Evolutionary conservation across 169 alveolate genomes (phyloP).

Genomic region (Besnoitia besnoiti): DNA sequence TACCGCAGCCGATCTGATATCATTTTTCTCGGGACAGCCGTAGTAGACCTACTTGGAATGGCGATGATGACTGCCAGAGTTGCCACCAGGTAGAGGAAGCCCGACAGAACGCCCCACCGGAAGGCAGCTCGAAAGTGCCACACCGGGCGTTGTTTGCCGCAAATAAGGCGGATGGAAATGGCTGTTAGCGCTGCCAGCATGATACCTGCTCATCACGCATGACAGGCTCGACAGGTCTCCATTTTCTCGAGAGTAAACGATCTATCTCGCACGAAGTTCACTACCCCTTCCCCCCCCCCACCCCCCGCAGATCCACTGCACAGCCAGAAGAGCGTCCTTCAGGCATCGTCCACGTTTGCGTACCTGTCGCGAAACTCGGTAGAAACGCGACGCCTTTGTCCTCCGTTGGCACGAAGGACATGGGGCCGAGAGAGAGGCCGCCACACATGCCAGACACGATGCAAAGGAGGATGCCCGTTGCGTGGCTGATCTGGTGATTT

Average conservation of each 20-base stretch:
- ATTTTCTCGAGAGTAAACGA: not conserved
- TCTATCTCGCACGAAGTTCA: no score
- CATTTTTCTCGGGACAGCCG: no score
- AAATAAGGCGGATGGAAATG: not conserved
- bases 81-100: not conserved
- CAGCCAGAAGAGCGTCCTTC: not conserved
- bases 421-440: constrained; percentile 48
- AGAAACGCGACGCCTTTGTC: constrained; percentile 44
- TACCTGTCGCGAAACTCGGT: constrained; percentile 45
- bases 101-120: constrained; percentile 27
- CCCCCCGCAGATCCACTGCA: not conserved
- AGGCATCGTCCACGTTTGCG: not conserved
- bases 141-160: not conserved
- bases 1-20: no score
- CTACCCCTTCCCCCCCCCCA: no score
- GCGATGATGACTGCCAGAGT: constrained; percentile 29
- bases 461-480: not conserved
- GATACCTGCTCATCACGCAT: not conserved
- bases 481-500: not conserved
- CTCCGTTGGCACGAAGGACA: constrained; percentile 37
- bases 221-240: not conserved
- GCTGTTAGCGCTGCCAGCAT: not conserved
- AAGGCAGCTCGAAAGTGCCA: constrained; percentile 21
- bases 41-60: constrained; percentile 39
- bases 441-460: constrained; percentile 15